Evolutionary conservation across 2,329 filamentous ascomycete species (phyloP).

Genomic region (Penicillium sp.): DNA sequence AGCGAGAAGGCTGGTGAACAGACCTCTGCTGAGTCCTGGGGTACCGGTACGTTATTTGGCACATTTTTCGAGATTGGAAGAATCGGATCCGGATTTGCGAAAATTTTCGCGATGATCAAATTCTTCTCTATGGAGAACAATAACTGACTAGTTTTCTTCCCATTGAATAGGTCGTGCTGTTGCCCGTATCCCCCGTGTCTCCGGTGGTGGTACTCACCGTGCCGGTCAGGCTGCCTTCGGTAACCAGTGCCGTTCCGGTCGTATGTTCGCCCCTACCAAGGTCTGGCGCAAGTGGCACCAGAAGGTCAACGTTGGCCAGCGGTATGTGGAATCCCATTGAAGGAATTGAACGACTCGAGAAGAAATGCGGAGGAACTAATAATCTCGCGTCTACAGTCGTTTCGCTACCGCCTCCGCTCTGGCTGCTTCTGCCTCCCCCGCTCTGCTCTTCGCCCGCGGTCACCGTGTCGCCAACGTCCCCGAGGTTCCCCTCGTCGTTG

Average conservation of each 20-base stretch:
- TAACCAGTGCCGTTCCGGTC: slow-evolving; percentile 99
- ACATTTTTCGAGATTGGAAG: slow-evolving; percentile 23
- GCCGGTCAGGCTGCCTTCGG: slow-evolving; percentile 99
- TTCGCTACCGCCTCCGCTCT: slow-evolving; percentile 97
- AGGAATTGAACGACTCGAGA: background rate
- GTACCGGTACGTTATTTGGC: slow-evolving; percentile 73
- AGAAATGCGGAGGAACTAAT: slow-evolving; percentile 12
- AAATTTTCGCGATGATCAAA: background rate
- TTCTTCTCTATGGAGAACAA: background rate
- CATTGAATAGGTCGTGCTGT: slow-evolving; percentile 79
- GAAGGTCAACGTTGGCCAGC: slow-evolving; percentile 99
- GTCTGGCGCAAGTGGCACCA: slow-evolving; percentile 99
- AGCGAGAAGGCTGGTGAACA: slow-evolving; percentile 99
- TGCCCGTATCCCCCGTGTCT: slow-evolving; percentile 99
- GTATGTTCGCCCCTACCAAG: slow-evolving; percentile 99
- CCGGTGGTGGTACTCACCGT: slow-evolving; percentile 99
- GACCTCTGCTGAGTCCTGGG: slow-evolving; percentile 99
- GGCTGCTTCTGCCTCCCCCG: slow-evolving; percentile 90
- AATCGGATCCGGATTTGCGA: slow-evolving; percentile 5
- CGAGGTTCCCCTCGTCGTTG: slow-evolving; percentile 95
- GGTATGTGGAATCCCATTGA: slow-evolving; percentile 55
- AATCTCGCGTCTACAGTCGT: slow-evolving; percentile 56
- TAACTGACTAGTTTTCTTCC: slow-evolving; percentile 12
- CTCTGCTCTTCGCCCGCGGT: slow-evolving; percentile 93
- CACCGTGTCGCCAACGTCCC: slow-evolving; percentile 90